Evolutionary conservation across 2,329 filamentous ascomycete species (phyloP), one percentile per base, ranked within the genome.

Genomic region (Ceratocystis papillata): DNA sequence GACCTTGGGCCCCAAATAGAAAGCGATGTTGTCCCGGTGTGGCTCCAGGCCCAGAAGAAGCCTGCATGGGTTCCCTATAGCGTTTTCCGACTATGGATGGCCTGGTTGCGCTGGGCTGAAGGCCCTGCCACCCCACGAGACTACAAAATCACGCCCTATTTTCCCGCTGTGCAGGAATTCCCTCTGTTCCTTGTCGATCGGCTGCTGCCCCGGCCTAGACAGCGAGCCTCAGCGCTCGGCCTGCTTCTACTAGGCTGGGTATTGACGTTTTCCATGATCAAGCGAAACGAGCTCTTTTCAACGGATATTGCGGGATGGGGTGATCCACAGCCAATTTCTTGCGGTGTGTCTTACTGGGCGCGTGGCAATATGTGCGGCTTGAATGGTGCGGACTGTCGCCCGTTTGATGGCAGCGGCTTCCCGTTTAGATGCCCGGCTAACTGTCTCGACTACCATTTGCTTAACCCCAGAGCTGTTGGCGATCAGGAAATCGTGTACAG

Each of bases 391-490:
- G 78, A 84, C 63, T 94, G 89, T 72, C 83, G 88, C 7, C 89
- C 89, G 0, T 94, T 94, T 72, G 82, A 81, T 67, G 86, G 85
- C 69, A 82, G 78, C 66, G 83, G 84, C 0, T 85, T 90, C 70
- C 80, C 88, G 0, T 94, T 94, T 72, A 80, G 86, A 65, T 94
- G 89, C 71, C 84, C 88, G 1, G 87, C 85, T 17, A 86, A 85
- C 71, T 94, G 89, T 73, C 81, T 81, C 57, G 82, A 81, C 71
- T 82, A 83, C 66, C 79, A 82, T 69, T 78, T 89, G 1, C 77
- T 89, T 46, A 89, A 91, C 70, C 87, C 87, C 20, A 82, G 88
- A 70, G 88, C 89, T 6, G 88, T 94, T 3, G 89, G 89, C 44
- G 82, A 84, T 69, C 80, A 86, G 70, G 83, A 87, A 69, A 77